Percentiles rank a stretch among this genome's conserved stretches.
Evolutionary conservation across 352 stramenopile genomes (phyloP).

Genomic region (Globisporangium nodosum): DNA sequence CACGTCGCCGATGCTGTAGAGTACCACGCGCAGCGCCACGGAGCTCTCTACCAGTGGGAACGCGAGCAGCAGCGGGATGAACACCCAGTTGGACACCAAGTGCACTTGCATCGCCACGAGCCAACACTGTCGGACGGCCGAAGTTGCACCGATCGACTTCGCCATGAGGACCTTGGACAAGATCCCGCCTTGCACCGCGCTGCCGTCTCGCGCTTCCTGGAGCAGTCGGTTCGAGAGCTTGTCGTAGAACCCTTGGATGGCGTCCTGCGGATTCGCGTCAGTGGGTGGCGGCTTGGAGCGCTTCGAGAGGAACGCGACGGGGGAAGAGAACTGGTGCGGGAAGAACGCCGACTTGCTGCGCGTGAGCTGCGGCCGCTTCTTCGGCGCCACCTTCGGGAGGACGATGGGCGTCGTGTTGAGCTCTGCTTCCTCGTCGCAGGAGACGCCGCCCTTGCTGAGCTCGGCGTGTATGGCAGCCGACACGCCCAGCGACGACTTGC

Average conservation of each 20-base stretch:
- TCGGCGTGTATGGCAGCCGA: neutral
- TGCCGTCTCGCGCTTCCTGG: neutral
- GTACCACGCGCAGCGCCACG: neutral
- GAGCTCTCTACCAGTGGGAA: slow-evolving; percentile 25
- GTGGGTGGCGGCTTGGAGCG: too few species aligned
- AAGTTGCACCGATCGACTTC: neutral
- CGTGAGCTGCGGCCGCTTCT: neutral
- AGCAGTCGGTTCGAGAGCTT: neutral
- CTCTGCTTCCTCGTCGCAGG: neutral
- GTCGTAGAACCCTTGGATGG: neutral
- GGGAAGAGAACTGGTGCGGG: neutral
- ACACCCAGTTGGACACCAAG: slow-evolving; percentile 35
- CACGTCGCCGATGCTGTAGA: slow-evolving; percentile 26
- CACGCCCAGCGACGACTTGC: neutral
- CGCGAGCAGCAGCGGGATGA: slow-evolving; percentile 39
- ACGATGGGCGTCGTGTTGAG: neutral
- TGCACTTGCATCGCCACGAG: neutral
- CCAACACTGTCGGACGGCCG: neutral
- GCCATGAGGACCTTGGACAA: neutral
- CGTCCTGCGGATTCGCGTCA: neutral
- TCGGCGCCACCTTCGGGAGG: neutral
- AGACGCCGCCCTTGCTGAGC: neutral
- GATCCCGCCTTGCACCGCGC: neutral
- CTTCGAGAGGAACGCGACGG: neutral
- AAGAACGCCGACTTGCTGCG: neutral